phyloP scores from a whole-genome alignment of 2,329 filamentous ascomycete species.

The Capronia americana region DNA sequence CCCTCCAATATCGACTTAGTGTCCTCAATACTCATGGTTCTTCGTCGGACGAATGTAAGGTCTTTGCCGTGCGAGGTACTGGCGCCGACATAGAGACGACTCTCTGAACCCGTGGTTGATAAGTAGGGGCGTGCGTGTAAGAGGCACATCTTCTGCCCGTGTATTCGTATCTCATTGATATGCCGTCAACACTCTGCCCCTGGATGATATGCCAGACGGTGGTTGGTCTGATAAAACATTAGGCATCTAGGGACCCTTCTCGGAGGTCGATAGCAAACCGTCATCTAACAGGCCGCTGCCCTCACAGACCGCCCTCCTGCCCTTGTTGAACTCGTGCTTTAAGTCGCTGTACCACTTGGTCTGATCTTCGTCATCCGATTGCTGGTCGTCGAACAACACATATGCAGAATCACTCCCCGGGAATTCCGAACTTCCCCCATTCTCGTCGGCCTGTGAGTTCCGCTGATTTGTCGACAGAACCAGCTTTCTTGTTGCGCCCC shows the following conservation, averaged over 20 bases:
- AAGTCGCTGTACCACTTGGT: slow-evolving; percentile 18
- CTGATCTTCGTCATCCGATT: slow-evolving; percentile 11
- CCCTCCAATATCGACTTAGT: not conserved
- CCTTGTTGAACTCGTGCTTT: slow-evolving; percentile 20
- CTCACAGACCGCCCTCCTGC: slow-evolving; percentile 28
- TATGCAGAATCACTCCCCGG: slow-evolving; percentile 29
- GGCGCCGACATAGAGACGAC: not conserved
- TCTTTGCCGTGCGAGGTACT: not conserved
- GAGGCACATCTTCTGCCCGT: not conserved
- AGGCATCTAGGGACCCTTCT: slow-evolving; percentile 2
- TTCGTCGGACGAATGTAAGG: not conserved
- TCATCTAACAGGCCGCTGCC: slow-evolving; percentile 27
- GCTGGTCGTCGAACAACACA: slow-evolving; percentile 33
- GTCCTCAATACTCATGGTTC: not conserved
- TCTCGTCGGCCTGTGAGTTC: not conserved
- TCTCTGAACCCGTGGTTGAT: not conserved
- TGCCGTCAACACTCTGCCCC: not conserved
- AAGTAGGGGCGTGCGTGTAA: not conserved
- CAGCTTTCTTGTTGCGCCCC: slow-evolving; percentile 32
- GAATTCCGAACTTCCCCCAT: slow-evolving; percentile 16
- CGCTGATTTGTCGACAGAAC: slow-evolving; percentile 12
- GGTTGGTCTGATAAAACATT: not conserved
- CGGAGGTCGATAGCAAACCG: not conserved
- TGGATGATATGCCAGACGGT: not conserved
- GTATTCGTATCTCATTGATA: not conserved